Base-by-base conservation (phyloP, 257 asterid species). In the Petunia axillaris region DNA sequence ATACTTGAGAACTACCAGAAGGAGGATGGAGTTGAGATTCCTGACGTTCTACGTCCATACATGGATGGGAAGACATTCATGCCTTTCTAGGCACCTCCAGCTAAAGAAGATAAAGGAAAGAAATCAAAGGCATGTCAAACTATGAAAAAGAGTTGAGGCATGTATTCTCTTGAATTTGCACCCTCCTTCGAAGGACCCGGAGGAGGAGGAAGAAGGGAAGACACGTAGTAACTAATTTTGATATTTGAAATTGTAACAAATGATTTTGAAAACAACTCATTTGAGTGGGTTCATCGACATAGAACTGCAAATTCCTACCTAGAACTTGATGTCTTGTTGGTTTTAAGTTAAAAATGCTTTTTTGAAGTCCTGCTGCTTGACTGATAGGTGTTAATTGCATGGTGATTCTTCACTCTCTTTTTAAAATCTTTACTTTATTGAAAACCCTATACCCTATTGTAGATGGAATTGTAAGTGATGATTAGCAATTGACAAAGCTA, bases 1-100 rank as follows among this genome's bases (percentile, higher is more conserved):
- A 92, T 95, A 79, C 95, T 95, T 0, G 99, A 95, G 87, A 95
- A 93, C 87, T 80, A 91, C 86, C 99, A 95, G 85, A 90, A 79
- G 82, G 97, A 93, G 84, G 96, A 90, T 16, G 98, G 99, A 2
- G 98, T 95, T 15, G 97, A 92, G 77, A 84, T 95, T 63, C 98
- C 99, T 0, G 95, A 93, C 75, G 97, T 79, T 67, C 85, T 95
- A 44, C 90, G 89, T 77, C 82, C 84, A 43, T 93, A 54, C 86
- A 88, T 95, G 93, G 94, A 93, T 15, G 99, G 98, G 36, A 88
- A 84, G 84, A 11, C 89, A 4, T 93, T 93, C 84, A 80, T 95
- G 8, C 98, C 98, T 48, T 93, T 94, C 87, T 81, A 86, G 88
- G 80, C 50, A 58, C 14, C 37, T 70, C 76, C 92, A 9, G 79